Conservation (phyloP, 2,329 filamentous ascomycete genomes). For the Pseudofabraea citricarpa region DNA sequence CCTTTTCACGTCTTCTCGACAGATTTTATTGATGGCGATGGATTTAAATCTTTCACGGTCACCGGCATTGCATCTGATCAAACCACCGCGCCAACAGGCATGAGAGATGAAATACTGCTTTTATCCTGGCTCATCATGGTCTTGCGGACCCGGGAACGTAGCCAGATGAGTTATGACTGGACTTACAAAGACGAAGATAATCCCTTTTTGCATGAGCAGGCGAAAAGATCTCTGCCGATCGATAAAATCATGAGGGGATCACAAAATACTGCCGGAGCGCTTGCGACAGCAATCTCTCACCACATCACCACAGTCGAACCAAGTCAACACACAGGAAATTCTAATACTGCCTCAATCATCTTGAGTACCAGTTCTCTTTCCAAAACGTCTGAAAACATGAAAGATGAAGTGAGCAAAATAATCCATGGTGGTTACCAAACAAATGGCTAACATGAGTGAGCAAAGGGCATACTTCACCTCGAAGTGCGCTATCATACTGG, state of each 20-base stretch:
- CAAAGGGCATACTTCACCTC: constrained; percentile 28
- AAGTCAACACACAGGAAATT: background rate
- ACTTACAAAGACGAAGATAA: constrained; percentile 18
- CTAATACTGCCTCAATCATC: constrained; percentile 6
- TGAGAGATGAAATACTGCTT: constrained; percentile 37
- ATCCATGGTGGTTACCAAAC: constrained; percentile 5
- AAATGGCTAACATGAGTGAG: constrained; percentile 8
- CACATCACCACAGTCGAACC: constrained; percentile 14
- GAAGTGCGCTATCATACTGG: constrained; percentile 23
- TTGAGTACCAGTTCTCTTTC: constrained; percentile 11
- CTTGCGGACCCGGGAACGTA: constrained; percentile 35
- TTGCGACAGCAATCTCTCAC: constrained; percentile 22
- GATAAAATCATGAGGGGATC: constrained; percentile 30
- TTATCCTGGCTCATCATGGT: constrained; percentile 40
- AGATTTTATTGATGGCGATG: constrained; percentile 7
- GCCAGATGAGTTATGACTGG: constrained; percentile 35
- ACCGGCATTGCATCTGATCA: constrained; percentile 22
- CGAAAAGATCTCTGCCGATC: constrained; percentile 21
- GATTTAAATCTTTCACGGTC: constrained; percentile 25
- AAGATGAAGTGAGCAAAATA: constrained; percentile 22
- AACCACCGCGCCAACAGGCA: constrained; percentile 24
- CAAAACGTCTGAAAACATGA: constrained; percentile 6
- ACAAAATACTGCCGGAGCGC: constrained; percentile 25
- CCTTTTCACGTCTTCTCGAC: background rate
- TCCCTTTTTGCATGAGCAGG: constrained; percentile 11